A percentile compares a stretch with the other conserved stretches of the same genome.
phyloP scores from a whole-genome alignment of 345 rosid genomes.

The Psidium guajava region DNA sequence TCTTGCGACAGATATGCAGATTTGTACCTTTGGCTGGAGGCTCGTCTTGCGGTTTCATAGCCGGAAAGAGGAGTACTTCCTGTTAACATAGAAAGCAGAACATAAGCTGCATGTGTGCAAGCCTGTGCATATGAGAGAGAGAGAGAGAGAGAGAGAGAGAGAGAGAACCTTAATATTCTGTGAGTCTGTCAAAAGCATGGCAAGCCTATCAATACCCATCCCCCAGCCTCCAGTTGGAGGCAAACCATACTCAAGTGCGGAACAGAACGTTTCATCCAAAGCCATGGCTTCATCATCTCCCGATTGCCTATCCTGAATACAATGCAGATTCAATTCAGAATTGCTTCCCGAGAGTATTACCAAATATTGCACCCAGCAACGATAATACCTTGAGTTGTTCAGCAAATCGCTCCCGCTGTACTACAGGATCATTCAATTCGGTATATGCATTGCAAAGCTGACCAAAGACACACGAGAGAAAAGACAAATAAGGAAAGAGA shows the following conservation, averaged over 20 bases:
- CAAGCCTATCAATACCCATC: slow-evolving; percentile 72
- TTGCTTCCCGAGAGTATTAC: background rate
- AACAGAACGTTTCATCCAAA: slow-evolving; percentile 83
- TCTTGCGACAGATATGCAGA: background rate
- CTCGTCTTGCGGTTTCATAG: slow-evolving; percentile 97
- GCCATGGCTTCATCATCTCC: slow-evolving; percentile 99
- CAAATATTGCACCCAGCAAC: background rate
- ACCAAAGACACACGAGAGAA: background rate
- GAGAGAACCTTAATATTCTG: slow-evolving; percentile 76
- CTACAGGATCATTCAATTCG: slow-evolving; percentile 92
- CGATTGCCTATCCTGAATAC: slow-evolving; percentile 64
- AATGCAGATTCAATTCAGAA: background rate
- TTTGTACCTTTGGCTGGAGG: slow-evolving; percentile 43
- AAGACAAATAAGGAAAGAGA: background rate
- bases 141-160: background rate
- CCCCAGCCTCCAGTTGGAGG: slow-evolving; percentile 99
- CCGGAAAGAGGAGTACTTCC: slow-evolving; percentile 98
- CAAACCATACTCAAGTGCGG: slow-evolving; percentile 77
- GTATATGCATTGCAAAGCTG: slow-evolving; percentile 96
- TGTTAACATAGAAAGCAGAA: slow-evolving; percentile 14
- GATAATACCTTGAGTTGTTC: slow-evolving; percentile 77
- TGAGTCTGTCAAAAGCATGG: slow-evolving; percentile 89
- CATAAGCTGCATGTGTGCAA: background rate
- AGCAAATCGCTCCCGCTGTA: slow-evolving; percentile 85
- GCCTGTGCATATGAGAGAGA: background rate